Evolutionary conservation across 768 basidiomycete genomes (phyloP).

Genomic region (Phaeolepiota aurea): DNA sequence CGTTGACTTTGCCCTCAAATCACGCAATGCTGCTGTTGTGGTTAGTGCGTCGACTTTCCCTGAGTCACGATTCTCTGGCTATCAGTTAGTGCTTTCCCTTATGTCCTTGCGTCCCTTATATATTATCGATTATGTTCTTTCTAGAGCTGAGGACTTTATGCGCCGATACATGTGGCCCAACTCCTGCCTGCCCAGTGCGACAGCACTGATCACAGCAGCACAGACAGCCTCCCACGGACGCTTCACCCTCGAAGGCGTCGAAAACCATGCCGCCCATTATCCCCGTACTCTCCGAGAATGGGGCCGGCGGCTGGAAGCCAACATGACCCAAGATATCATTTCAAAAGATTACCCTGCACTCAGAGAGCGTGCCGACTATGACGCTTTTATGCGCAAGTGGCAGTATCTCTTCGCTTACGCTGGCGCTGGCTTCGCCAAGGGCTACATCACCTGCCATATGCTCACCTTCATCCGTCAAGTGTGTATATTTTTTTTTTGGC

Average conservation of each 20-base stretch:
- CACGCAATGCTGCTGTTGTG: conserved; percentile 56
- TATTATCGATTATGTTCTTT: conserved; percentile 4
- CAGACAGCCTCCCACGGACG: conserved; percentile 61
- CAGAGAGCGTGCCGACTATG: conserved; percentile 46
- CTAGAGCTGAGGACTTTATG: conserved; percentile 76
- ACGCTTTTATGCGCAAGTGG: conserved; percentile 75
- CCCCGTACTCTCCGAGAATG: conserved; percentile 92
- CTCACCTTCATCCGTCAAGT: conserved; percentile 65
- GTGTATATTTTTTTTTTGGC: conserved; percentile 14
- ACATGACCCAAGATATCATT: conserved; percentile 51
- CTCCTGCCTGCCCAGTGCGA: conserved; percentile 81
- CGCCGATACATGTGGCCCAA: conserved; percentile 87
- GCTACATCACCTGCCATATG: conserved; percentile 80
- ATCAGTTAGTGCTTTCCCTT: conserved; percentile 45
- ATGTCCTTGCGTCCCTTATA: neutral
- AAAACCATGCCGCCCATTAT: conserved; percentile 83
- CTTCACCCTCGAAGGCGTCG: conserved; percentile 78
- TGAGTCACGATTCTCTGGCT: conserved; percentile 56
- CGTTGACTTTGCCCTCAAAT: conserved; percentile 71
- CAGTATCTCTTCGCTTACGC: conserved; percentile 80
- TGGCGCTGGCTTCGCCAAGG: conserved; percentile 70
- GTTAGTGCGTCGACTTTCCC: conserved; percentile 67
- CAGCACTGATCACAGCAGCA: conserved; percentile 69
- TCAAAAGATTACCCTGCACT: conserved; percentile 53
- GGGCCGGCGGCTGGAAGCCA: conserved; percentile 67